Evolutionary conservation across 2,329 filamentous ascomycete species (phyloP).

Genomic region (Pestalotiopsis sp.): DNA sequence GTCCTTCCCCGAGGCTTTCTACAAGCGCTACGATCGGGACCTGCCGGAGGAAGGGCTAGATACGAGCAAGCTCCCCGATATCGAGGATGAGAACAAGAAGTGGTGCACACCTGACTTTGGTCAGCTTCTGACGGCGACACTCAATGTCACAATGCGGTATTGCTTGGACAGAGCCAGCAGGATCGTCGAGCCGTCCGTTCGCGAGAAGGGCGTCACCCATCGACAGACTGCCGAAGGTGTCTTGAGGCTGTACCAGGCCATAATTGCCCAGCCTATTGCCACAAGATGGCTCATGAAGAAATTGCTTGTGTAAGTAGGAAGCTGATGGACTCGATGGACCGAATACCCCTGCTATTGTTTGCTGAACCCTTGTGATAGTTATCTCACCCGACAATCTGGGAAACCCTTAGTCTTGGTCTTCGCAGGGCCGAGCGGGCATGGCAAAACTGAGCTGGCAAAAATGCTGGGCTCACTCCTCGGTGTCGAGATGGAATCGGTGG

Average conservation of each 20-base stretch:
- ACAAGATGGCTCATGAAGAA: conserved; percentile 17
- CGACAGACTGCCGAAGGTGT: conserved; percentile 18
- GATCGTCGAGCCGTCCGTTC: conserved; percentile 12
- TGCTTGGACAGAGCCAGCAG: conserved; percentile 20
- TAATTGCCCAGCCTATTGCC: conserved; percentile 22
- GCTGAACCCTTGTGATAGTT: conserved; percentile 19
- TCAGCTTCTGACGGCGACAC: conserved; percentile 8
- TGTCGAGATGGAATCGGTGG: conserved; percentile 37
- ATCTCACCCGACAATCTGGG: conserved; percentile 30
- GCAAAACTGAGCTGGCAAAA: conserved; percentile 50
- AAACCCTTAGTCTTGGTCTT: conserved; percentile 43
- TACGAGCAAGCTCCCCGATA: conserved; percentile 13
- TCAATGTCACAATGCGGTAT: conserved; percentile 27
- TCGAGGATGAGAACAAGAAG: conserved; percentile 6
- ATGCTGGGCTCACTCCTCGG: conserved; percentile 42
- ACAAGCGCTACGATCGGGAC: conserved; percentile 16
- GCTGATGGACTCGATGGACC: no score
- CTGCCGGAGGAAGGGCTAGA: conserved; percentile 17
- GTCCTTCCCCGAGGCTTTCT: conserved; percentile 21
- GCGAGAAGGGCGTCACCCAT: conserved; percentile 15
- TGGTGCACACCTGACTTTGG: conserved; percentile 20
- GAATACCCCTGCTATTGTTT: background rate
- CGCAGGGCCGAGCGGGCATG: conserved; percentile 49
- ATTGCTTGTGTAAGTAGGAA: conserved; percentile 16
- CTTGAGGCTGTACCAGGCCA: conserved; percentile 19